phyloP scores from a whole-genome alignment of 2,329 filamentous ascomycete species.

The Parastagonospora nodorum region DNA sequence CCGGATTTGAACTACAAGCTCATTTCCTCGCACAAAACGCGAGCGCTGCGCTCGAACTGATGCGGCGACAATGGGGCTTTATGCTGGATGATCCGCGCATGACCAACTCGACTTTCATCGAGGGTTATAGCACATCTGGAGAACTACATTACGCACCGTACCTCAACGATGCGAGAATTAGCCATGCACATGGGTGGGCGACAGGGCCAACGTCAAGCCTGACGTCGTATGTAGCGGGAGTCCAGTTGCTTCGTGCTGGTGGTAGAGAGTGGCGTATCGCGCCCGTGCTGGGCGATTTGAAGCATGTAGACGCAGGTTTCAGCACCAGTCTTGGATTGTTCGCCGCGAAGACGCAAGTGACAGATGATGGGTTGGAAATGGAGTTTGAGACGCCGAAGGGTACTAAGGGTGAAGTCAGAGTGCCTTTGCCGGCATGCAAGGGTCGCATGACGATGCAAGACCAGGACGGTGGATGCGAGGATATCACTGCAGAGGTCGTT shows the following conservation, averaged over 20 bases:
- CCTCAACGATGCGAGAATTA: constrained; percentile 53
- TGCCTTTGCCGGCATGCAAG: constrained; percentile 26
- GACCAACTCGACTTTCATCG: constrained; percentile 60
- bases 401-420: constrained; percentile 34
- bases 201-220: constrained; percentile 55
- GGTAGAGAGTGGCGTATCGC: constrained; percentile 46
- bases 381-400: constrained; percentile 38
- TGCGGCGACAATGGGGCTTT: constrained; percentile 58
- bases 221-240: constrained; percentile 49
- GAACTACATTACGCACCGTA: constrained; percentile 57
- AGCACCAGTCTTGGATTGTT: constrained; percentile 46
- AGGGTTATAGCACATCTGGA: constrained; percentile 56
- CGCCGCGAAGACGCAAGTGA: constrained; percentile 32
- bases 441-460: constrained; percentile 27
- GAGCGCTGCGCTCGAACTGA: constrained; percentile 49
- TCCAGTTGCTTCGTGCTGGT: constrained; percentile 46
- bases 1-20: constrained; percentile 53
- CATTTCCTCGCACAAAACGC: constrained; percentile 51
- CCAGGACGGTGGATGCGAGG: constrained; percentile 16
- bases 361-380: constrained; percentile 19
- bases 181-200: constrained; percentile 58
- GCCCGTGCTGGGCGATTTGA: constrained; percentile 45
- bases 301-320: constrained; percentile 46
- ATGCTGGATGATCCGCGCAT: constrained; percentile 61
- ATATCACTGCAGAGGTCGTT: constrained; percentile 20